Base-by-base conservation (phyloP, 805 yeast species). In the Yarrowia sp. region DNA sequence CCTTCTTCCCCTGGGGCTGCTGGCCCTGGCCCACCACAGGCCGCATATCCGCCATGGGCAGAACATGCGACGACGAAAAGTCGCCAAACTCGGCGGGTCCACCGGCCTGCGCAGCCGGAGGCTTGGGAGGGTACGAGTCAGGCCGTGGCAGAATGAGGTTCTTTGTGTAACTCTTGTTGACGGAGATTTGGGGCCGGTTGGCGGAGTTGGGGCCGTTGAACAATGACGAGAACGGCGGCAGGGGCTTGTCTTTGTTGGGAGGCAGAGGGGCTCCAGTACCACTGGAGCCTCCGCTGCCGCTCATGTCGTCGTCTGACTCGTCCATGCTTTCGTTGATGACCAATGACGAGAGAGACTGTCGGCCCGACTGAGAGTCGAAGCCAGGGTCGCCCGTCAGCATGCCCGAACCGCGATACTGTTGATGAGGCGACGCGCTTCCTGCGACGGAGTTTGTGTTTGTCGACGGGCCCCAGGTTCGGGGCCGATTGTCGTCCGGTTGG, bases 381-480 rank as follows among this genome's bases (percentile, higher is more conserved):
- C 66, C 68, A 2, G 65, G 67, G 22, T 69, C 70, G 51, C 68
- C 71, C 3, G 69, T 64, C 8, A 68, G 67, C 7, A 67, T 65
- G 17, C 71, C 70, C 21, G 61, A 65, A 17, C 70, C 65, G 7
- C 61, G 61, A 35, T 54, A 54, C 46, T 54, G 61, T 26, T 54
- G 61, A 35, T 54, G 61, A 1, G 44, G 61, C 24, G 61, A 38
- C 16, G 46, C 33, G 46, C 9, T 38, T 22, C 33, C 61, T 3
- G 61, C 33, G 19, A 26, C 24, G 59, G 48, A 43, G 32, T 8
- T 16, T 24, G 68, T 66, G 44, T 66, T 65, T 40, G 68, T 65
- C n/a, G 70, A 64, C 3, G 72, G 72, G 21, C 73, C 72, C 74
- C 74, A 71, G 6, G 74, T 71, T 48, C 69, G 70, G 3, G 74